phyloP scores from a whole-genome alignment of 129 eudicot species.

The Gnaphalium uliginosum region DNA sequence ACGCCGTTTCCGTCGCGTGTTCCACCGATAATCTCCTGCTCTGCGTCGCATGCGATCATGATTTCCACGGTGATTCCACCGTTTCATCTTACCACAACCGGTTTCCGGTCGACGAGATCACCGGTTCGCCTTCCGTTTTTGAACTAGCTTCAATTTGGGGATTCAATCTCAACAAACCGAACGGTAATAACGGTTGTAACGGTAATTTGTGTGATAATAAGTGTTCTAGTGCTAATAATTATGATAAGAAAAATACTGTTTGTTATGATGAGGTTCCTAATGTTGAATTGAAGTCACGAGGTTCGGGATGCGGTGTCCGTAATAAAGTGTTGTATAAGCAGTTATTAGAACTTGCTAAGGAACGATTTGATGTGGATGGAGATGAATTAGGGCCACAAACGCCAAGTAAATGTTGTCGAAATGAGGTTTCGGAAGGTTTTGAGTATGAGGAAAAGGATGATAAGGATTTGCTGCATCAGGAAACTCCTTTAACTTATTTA shows the following conservation, averaged over 20 bases:
- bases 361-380: conserved; percentile 40
- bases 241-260: conserved; percentile 1
- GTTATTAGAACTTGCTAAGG: conserved; percentile 49
- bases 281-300: conserved; percentile 26
- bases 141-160: conserved; percentile 70
- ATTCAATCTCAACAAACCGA: conserved; percentile 30
- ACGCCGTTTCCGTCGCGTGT: conserved; percentile 57
- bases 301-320: conserved; percentile 42
- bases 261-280: conserved; percentile 39
- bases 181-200: not conserved
- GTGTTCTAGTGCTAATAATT: conserved; percentile 18
- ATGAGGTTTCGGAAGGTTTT: conserved; percentile 22
- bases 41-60: conserved; percentile 62
- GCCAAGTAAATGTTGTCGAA: conserved; percentile 28
- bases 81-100: conserved; percentile 47
- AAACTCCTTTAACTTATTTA: conserved; percentile 53
- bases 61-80: conserved; percentile 46
- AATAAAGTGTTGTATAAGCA: conserved; percentile 58
- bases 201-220: conserved; percentile 32
- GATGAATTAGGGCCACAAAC: conserved; percentile 36
- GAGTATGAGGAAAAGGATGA: conserved; percentile 35
- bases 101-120: conserved; percentile 44
- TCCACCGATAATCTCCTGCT: conserved; percentile 62
- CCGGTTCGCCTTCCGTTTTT: conserved; percentile 60
- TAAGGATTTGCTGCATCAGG: conserved; percentile 32